phyloP scores from a whole-genome alignment of 2,329 filamentous ascomycete species.

The Monosporascus sp. region DNA sequence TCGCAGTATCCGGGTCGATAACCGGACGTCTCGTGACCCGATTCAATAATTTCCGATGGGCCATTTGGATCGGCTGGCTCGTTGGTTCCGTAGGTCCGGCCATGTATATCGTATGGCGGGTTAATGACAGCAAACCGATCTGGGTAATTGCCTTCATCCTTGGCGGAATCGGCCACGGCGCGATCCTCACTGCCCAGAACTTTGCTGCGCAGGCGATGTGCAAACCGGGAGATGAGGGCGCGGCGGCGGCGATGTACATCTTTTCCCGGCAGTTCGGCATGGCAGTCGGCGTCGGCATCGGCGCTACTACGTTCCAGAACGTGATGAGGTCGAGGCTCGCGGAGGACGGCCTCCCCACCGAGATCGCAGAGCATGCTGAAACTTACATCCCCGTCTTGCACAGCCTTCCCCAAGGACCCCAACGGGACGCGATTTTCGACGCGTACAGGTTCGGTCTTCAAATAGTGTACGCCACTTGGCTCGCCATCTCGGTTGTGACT shows the following conservation, averaged over 20 bases:
- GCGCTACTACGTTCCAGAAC: slow-evolving; percentile 37
- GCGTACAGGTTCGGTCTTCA: slow-evolving; percentile 19
- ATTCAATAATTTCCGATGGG: slow-evolving; percentile 30
- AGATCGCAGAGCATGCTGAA: slow-evolving; percentile 24
- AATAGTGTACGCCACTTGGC: slow-evolving; percentile 13
- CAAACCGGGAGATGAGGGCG: slow-evolving; percentile 28
- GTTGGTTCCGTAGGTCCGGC: slow-evolving; percentile 8
- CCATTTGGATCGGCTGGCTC: slow-evolving; percentile 32
- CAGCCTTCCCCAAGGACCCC: slow-evolving; percentile 6
- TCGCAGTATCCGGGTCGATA: slow-evolving; percentile 26
- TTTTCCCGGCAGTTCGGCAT: slow-evolving; percentile 36
- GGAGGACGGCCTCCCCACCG: slow-evolving; percentile 21
- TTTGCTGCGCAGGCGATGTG: slow-evolving; percentile 34
- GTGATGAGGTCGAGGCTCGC: slow-evolving; percentile 28
- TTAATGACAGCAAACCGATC: slow-evolving; percentile 18
- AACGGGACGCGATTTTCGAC: slow-evolving; percentile 10
- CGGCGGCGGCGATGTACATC: slow-evolving; percentile 34
- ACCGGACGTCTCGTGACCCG: slow-evolving; percentile 20
- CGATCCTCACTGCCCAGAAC: slow-evolving; percentile 33
- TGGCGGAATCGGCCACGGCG: slow-evolving; percentile 30
- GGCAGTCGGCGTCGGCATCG: slow-evolving; percentile 35
- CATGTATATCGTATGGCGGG: slow-evolving; percentile 13
- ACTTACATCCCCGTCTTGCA: slow-evolving; percentile 17
- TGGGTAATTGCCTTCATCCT: slow-evolving; percentile 32
- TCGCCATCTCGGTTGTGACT: slow-evolving; percentile 14